These are phyloP conservation scores for Hortaea sp. DNA, from an alignment of 2,329 filamentous ascomycete species.

Conservation along the genomic window DNA sequence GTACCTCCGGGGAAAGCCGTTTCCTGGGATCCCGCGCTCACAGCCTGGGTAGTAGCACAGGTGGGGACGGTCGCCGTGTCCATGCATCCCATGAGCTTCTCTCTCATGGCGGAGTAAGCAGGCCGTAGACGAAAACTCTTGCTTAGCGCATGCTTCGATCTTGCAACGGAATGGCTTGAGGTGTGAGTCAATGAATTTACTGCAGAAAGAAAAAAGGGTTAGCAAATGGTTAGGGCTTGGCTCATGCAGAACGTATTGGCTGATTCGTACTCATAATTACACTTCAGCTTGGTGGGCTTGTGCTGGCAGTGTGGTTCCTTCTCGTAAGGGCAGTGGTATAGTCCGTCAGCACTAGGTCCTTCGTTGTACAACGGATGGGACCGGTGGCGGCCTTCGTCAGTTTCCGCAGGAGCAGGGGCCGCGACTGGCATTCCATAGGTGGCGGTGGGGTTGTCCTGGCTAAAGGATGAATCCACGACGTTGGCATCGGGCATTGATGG, in stretches of 20 bases:
- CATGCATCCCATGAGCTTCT: slow-evolving; percentile 91
- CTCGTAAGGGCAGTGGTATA: slow-evolving; percentile 89
- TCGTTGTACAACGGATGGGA: slow-evolving; percentile 62
- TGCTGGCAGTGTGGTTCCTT: slow-evolving; percentile 63
- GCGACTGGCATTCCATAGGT: no score
- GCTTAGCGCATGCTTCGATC: slow-evolving; percentile 68
- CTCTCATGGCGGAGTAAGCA: slow-evolving; percentile 91
- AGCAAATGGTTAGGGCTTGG: background rate
- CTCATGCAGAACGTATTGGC: no score
- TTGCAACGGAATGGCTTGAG: slow-evolving; percentile 95
- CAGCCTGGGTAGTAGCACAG: slow-evolving; percentile 82
- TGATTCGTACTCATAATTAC: slow-evolving; percentile 85
- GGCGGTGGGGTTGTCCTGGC: no score
- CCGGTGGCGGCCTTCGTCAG: slow-evolving; percentile 27
- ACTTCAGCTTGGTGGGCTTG: slow-evolving; percentile 92
- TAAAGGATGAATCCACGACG: no score
- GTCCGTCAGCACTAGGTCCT: slow-evolving; percentile 57
- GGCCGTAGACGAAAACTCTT: slow-evolving; percentile 88
- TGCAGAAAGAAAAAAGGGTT: slow-evolving; percentile 28
- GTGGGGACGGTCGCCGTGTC: slow-evolving; percentile 85
- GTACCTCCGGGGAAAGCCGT: slow-evolving; percentile 91
- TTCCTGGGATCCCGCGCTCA: slow-evolving; percentile 69
- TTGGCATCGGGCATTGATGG: no score
- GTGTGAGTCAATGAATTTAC: slow-evolving; percentile 96
- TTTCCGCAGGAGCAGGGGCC: slow-evolving; percentile 9